Conservation (phyloP, 257 asterid species). For the Cynanchum wilfordii region DNA sequence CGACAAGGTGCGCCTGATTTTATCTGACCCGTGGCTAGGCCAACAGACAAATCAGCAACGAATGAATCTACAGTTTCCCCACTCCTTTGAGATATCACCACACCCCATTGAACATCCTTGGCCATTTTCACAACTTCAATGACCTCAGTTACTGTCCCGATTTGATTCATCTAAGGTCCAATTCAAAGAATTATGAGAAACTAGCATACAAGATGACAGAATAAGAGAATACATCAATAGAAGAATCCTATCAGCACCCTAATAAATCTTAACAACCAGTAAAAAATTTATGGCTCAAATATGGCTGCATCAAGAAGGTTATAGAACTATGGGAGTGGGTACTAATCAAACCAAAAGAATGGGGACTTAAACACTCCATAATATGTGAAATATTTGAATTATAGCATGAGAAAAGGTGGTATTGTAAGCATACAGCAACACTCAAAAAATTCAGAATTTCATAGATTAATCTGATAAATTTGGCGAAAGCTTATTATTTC, state of each 20-base stretch:
- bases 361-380: neutral
- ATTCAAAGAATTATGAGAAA: conserved; percentile 16
- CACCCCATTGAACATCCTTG: conserved; percentile 97
- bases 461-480: neutral
- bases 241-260: neutral
- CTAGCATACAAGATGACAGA: neutral
- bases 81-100: conserved; percentile 80
- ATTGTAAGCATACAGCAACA: neutral
- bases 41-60: conserved; percentile 92
- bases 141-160: conserved; percentile 92
- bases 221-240: neutral
- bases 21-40: conserved; percentile 77
- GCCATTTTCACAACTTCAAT: conserved; percentile 93
- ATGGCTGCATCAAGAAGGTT: neutral
- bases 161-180: conserved; percentile 69
- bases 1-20: conserved; percentile 99
- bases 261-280: neutral
- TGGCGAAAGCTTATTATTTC: neutral
- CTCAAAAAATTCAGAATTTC: neutral
- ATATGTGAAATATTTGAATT: neutral
- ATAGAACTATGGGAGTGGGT: neutral
- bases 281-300: neutral
- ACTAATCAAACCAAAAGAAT: conserved; percentile 1
- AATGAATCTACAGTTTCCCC: conserved; percentile 95
- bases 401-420: neutral